Base-by-base conservation (phyloP, 495 filamentous ascomycete genomes). In the Aspergillus nanangensis region DNA sequence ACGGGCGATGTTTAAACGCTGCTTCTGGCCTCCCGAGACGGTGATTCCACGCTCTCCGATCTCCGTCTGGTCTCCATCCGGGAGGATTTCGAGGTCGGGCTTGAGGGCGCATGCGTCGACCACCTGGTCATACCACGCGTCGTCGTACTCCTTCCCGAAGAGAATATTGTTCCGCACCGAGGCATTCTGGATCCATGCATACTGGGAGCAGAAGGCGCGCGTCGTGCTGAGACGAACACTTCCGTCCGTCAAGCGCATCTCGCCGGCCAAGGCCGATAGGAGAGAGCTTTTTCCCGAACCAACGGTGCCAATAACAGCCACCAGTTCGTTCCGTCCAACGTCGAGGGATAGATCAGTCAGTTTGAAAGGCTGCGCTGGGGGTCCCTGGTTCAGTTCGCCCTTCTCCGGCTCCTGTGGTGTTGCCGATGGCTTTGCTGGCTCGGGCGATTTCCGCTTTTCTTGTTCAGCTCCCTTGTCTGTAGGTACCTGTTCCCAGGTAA, bases 401-500 rank as follows among this genome's bases (percentile, higher is more conserved):
- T n/a, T n/a, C n/a, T n/a, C n/a, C n/a, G n/a, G n/a, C n/a, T n/a
- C n/a, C n/a, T n/a, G n/a, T n/a, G n/a, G n/a, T n/a, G n/a, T n/a
- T n/a, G n/a, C n/a, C n/a, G n/a, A n/a, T n/a, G n/a, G n/a, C n/a
- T n/a, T n/a, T n/a, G n/a, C n/a, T n/a, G n/a, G n/a, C n/a, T n/a
- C n/a, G n/a, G n/a, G n/a, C n/a, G n/a, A n/a, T n/a, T n/a, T n/a
- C n/a, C n/a, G n/a, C n/a, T n/a, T n/a, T n/a, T n/a, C n/a, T n/a
- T n/a, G n/a, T n/a, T n/a, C n/a, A n/a, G n/a, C n/a, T n/a, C n/a
- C n/a, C n/a, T n/a, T n/a, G n/a, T n/a, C n/a, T n/a, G n/a, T n/a
- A n/a, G n/a, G n/a, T n/a, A n/a, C n/a, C n/a, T n/a, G n/a, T 61
- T 97, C 92, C 93, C 93, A 98, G 0, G 90, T 95, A 59, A 96